Conservation (phyloP, 2,329 filamentous ascomycete species). For the Claviceps africana region DNA sequence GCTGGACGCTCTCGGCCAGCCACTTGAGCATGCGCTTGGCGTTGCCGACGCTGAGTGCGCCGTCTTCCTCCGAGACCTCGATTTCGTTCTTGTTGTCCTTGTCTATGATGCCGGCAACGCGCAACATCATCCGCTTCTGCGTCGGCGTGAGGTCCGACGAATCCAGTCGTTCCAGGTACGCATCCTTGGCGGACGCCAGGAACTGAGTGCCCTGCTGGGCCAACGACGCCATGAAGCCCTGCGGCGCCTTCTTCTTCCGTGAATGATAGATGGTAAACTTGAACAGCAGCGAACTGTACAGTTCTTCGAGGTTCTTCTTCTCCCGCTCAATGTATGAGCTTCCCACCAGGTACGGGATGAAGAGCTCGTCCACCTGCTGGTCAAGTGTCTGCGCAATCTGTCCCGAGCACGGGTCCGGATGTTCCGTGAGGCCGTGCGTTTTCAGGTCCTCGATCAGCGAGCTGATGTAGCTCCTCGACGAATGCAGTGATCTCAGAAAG, state of each 20-base stretch:
- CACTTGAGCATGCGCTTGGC: conserved; percentile 98
- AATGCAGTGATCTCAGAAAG: conserved; percentile 80
- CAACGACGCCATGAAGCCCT: conserved; percentile 83
- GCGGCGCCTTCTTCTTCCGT: conserved; percentile 71
- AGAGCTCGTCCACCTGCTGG: conserved; percentile 65
- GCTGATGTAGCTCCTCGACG: conserved; percentile 79
- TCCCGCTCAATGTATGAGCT: conserved; percentile 60
- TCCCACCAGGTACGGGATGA: conserved; percentile 54
- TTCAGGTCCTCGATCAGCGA: conserved; percentile 85
- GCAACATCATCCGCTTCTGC: conserved; percentile 80
- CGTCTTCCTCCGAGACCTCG: conserved; percentile 82
- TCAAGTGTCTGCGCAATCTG: conserved; percentile 67
- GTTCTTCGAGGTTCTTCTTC: conserved; percentile 56
- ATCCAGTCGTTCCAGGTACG: conserved; percentile 78
- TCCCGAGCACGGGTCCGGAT: conserved; percentile 80
- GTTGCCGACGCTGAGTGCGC: conserved; percentile 64
- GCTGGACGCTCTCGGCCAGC: conserved; percentile 86
- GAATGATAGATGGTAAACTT: conserved; percentile 95
- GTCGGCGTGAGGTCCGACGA: conserved; percentile 77
- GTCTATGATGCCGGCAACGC: conserved; percentile 72
- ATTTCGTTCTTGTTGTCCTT: conserved; percentile 70
- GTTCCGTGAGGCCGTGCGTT: conserved; percentile 83
- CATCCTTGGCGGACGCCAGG: conserved; percentile 75
- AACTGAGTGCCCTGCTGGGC: conserved; percentile 83
- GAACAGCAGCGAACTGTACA: conserved; percentile 85